These are phyloP conservation scores for Hypomyces rosellus DNA, from an alignment of 2,329 filamentous ascomycete genomes.

Conservation along the genomic window DNA sequence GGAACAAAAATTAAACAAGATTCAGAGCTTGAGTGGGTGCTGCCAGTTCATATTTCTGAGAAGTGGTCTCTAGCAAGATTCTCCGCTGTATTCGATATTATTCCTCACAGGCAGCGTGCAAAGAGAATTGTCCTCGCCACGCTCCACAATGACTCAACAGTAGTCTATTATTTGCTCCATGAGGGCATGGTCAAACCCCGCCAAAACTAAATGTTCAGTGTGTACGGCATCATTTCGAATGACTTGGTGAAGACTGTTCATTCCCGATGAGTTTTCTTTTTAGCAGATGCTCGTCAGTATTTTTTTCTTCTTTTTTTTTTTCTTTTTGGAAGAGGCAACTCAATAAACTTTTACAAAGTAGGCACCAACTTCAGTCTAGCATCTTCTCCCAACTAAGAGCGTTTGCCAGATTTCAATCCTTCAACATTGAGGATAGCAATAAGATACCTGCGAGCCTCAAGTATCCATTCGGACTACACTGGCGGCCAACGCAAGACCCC, in stretches of 20 bases:
- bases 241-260: neutral
- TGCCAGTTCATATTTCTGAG: conserved; percentile 67
- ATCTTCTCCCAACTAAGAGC: no score
- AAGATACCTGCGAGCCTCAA: no score
- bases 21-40: conserved; percentile 66
- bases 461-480: no score
- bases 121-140: conserved; percentile 72
- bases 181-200: conserved; percentile 82
- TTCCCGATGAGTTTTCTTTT: no score
- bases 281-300: neutral
- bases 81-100: conserved; percentile 62
- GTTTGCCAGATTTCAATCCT: no score
- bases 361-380: neutral
- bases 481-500: no score
- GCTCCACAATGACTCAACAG: conserved; percentile 71
- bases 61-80: conserved; percentile 63
- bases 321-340: neutral
- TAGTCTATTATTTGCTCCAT: conserved; percentile 80
- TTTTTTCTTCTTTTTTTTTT: neutral
- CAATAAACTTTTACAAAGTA: neutral
- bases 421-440: no score
- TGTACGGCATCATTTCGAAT: no score
- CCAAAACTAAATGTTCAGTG: conserved; percentile 55
- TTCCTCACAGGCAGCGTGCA: conserved; percentile 40
- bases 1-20: conserved; percentile 39